A percentile compares a stretch with the other conserved stretches of the same genome.
Evolutionary conservation across 495 filamentous ascomycete genomes (phyloP).

Genomic region (Penicillium robsamsonii): DNA sequence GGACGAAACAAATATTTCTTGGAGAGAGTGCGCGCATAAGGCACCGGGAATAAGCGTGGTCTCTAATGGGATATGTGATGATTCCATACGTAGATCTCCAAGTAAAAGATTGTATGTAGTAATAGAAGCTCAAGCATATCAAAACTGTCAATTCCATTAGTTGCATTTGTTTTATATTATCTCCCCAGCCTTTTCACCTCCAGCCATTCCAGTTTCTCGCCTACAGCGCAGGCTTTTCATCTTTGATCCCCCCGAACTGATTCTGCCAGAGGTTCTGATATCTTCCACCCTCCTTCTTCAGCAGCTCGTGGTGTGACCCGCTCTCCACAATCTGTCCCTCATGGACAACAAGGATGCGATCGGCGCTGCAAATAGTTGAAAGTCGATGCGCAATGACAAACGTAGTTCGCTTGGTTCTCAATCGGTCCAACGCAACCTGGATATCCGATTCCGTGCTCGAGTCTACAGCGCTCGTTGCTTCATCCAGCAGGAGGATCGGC

Average conservation of each 20-base stretch:
- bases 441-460: slow-evolving; percentile 53
- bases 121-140: background rate
- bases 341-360: slow-evolving; percentile 85
- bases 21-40: too few relatives aligned
- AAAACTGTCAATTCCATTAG: background rate
- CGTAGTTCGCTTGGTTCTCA: slow-evolving; percentile 30
- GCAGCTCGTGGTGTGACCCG: slow-evolving; percentile 54
- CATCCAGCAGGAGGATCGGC: slow-evolving; percentile 55
- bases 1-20: background rate
- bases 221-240: background rate
- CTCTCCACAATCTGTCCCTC: slow-evolving; percentile 74
- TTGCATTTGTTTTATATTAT: background rate
- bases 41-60: background rate
- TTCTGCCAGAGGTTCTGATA: slow-evolving; percentile 13
- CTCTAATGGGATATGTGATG: background rate
- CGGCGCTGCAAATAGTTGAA: slow-evolving; percentile 76
- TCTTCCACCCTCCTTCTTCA: slow-evolving; percentile 9
- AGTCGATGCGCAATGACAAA: slow-evolving; percentile 61
- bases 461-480: slow-evolving; percentile 57
- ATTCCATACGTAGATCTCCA: background rate
- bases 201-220: background rate
- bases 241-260: slow-evolving; percentile 9
- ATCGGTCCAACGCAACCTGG: slow-evolving; percentile 40
- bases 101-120: background rate
- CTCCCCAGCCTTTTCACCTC: background rate